A percentile compares a stretch with the other conserved stretches of the same genome.
Conservation (phyloP, 2,329 filamentous ascomycete species). For the Fusarium sp. region DNA sequence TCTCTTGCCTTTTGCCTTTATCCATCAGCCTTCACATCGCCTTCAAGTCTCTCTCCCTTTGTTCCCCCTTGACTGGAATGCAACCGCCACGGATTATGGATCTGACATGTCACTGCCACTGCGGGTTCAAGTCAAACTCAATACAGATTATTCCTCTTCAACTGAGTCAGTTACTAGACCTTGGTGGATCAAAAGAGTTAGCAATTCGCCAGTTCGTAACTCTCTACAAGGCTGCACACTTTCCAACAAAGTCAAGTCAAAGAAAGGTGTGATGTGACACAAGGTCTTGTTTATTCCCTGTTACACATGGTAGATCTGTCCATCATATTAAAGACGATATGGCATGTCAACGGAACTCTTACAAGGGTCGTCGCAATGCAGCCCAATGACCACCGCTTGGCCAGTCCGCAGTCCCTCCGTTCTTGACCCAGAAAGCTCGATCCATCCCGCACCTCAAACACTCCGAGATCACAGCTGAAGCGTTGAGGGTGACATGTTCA, state of each 20-base stretch:
- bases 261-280: constrained; percentile 44
- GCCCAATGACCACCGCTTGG: constrained; percentile 24
- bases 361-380: constrained; percentile 19
- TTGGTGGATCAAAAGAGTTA: constrained; percentile 8
- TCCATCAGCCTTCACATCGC: neutral
- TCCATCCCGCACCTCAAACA: constrained; percentile 36
- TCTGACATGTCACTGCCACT: constrained; percentile 3
- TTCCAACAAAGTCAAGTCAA: neutral
- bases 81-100: constrained; percentile 3
- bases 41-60: neutral
- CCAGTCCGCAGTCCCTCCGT: constrained; percentile 21
- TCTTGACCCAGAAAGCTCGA: constrained; percentile 34
- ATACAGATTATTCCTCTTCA: neutral
- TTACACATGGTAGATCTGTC: constrained; percentile 48
- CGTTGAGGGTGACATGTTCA: constrained; percentile 28
- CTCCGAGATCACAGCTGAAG: constrained; percentile 32
- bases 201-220: constrained; percentile 31
- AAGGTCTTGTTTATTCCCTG: constrained; percentile 42
- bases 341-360: constrained; percentile 10
- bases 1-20: neutral
- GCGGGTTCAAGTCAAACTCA: neutral
- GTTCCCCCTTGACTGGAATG: constrained; percentile 5
- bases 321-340: constrained; percentile 42
- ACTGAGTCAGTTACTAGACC: neutral
- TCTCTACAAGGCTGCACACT: constrained; percentile 42